Evolutionary conservation across 2,329 filamentous ascomycete genomes (phyloP).

Genomic region (Macrophomina pseudophaseolina): DNA sequence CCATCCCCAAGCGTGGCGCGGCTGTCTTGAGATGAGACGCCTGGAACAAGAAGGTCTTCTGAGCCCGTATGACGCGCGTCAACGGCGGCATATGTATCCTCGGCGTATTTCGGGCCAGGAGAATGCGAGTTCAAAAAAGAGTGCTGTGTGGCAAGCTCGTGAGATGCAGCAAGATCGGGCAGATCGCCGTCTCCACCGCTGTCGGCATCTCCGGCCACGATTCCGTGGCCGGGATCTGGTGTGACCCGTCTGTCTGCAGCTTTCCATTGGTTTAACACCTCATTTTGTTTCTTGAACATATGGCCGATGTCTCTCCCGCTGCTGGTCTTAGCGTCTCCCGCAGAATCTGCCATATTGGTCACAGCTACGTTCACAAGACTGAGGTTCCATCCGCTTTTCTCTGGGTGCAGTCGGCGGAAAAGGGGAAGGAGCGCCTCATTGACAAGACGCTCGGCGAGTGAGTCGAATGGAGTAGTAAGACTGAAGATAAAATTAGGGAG

Average conservation of each 20-base stretch:
- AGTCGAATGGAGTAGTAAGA: slow-evolving; percentile 61
- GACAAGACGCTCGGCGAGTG: slow-evolving; percentile 71
- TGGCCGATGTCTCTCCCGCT: slow-evolving; percentile 74
- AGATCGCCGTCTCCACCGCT: slow-evolving; percentile 5
- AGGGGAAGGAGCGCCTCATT: slow-evolving; percentile 71
- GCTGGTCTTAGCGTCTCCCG: slow-evolving; percentile 50
- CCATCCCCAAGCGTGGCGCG: slow-evolving; percentile 29
- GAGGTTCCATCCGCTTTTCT: slow-evolving; percentile 75
- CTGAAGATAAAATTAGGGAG: slow-evolving; percentile 77
- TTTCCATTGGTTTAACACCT: slow-evolving; percentile 66
- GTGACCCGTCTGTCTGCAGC: slow-evolving; percentile 29
- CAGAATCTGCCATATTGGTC: slow-evolving; percentile 73
- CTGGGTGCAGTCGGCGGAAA: slow-evolving; percentile 75
- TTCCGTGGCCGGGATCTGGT: slow-evolving; percentile 10
- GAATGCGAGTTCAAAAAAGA: neutral
- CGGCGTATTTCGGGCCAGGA: neutral
- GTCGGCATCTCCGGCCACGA: slow-evolving; percentile 8
- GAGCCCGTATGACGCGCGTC: slow-evolving; percentile 33
- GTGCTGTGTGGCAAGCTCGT: neutral
- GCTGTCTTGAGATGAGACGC: slow-evolving; percentile 33
- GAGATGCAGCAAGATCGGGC: slow-evolving; percentile 3
- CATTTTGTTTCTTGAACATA: slow-evolving; percentile 80
- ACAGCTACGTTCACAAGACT: slow-evolving; percentile 86
- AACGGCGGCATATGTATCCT: slow-evolving; percentile 2
- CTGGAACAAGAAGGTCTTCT: slow-evolving; percentile 38